Evolutionary conservation across 805 yeast species (phyloP), one percentile per base, ranked within the genome.

Genomic region (Hanseniaspora occidentalis): DNA sequence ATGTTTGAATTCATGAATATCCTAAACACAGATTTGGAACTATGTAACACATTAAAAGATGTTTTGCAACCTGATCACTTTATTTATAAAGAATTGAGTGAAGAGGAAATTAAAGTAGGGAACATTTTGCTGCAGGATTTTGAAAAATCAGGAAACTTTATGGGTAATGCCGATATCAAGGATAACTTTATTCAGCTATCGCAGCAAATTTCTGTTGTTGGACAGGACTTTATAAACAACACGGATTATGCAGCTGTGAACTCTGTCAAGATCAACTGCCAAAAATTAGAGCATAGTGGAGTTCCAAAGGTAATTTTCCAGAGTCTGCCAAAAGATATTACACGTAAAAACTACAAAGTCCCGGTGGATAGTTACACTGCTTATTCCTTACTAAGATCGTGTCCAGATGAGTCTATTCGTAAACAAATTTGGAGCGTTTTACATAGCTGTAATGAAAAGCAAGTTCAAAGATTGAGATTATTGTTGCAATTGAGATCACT

Each of bases 1-100:
- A 75, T 89, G 82, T 89, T 80, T 58, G 94, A 86, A 53, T 88
- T 79, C 58, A 92, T 92, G 98, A 92, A 86, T 58, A 71, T 80
- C 40, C 65, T 92, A 35, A 92, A 92, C 58, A 88, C 97, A 2
- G 79, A 84, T 41, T 81, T 77, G 13, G 79, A 72, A 27, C 65
- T 92, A 22, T 84, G 78, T 52, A 58, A 64, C 36, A 74, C 72
- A 35, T 66, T 92, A 31, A 39, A 50, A 8, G 42, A 51, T 2
- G 48, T 66, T 3, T 25, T 48, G 4, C 24, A 35, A 3, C n/a
- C n/a, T n/a, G 6, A 13, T 5, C 33, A 29, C 18, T 18, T 18
- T n/a, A 18, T 29, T 3, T 29, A 29, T 14, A 16, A n/a, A 7
- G 47, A 61, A 21, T 61, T 89, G n/a, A 57, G 79, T 3, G 58